These are phyloP conservation scores for Glomus cerebriforme DNA, from an alignment of 192 early-diverging fungal genomes.

Conservation along the genomic window DNA sequence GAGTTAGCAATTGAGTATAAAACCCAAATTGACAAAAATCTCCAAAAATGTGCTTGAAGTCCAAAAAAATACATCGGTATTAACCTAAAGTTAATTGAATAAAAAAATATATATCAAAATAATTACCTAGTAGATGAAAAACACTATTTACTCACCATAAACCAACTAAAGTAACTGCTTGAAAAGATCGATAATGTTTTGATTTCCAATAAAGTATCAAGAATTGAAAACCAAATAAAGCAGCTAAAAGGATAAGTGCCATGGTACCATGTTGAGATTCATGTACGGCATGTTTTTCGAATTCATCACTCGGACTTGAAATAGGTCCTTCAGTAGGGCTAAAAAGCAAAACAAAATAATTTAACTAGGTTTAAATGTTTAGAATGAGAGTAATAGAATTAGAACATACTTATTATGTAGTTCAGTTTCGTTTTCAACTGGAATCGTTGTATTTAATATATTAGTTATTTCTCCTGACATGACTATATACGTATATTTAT, in stretches of 20 bases:
- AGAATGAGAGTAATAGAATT: not conserved
- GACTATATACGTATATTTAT: not conserved
- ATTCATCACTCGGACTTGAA: not conserved
- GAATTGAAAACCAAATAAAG: slow-evolving; percentile 60
- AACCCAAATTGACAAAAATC: slow-evolving; percentile 27
- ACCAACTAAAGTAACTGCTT: slow-evolving; percentile 51
- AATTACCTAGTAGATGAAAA: not conserved
- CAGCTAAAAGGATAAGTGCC: slow-evolving; percentile 56
- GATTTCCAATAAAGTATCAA: slow-evolving; percentile 62
- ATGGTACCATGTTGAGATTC: slow-evolving; percentile 57
- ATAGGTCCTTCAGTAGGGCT: not conserved
- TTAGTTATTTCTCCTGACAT: not conserved
- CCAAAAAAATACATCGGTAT: slow-evolving; percentile 29
- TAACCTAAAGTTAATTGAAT: not conserved
- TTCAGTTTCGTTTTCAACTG: not conserved
- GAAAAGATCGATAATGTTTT: slow-evolving; percentile 58
- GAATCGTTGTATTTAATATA: not conserved
- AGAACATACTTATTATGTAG: not conserved
- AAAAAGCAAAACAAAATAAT: not conserved
- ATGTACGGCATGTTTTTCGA: slow-evolving; percentile 53
- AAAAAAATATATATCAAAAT: not conserved
- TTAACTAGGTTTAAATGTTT: not conserved
- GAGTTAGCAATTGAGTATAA: slow-evolving; percentile 26
- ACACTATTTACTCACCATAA: slow-evolving; percentile 40
- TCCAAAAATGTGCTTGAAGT: slow-evolving; percentile 23